Evolutionary conservation across 164 flowering plant species (phyloP).

Genomic region (Magnolia changhungtana): DNA sequence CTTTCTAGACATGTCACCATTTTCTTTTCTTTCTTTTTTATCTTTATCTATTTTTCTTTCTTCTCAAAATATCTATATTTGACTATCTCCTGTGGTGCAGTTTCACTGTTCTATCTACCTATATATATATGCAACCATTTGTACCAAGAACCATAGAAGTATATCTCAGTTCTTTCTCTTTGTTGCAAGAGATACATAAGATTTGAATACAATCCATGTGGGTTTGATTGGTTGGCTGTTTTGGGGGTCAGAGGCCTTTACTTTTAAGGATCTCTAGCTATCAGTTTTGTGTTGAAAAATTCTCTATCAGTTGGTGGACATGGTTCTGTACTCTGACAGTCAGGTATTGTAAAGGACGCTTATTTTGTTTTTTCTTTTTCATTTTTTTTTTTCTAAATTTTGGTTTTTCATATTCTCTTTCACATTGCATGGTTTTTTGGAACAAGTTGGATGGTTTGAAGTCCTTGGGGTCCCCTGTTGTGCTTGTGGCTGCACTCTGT

Average conservation of each 20-base stretch:
- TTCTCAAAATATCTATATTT: slow-evolving; percentile 3
- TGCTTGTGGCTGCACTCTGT: no score
- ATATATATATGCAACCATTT: slow-evolving; percentile 8
- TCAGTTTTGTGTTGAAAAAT: neutral
- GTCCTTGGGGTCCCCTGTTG: no score
- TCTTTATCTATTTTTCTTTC: neutral
- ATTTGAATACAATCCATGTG: slow-evolving; percentile 10
- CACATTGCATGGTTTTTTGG: no score
- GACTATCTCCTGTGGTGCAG: neutral
- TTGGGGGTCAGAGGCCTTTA: neutral
- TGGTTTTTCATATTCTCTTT: no score
- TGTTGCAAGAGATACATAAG: neutral
- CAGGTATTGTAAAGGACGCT: neutral
- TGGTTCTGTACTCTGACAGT: slow-evolving; percentile 5
- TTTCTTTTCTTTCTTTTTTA: neutral
- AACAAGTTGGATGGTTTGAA: no score
- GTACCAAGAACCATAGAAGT: neutral
- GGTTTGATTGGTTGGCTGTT: neutral
- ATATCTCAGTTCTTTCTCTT: neutral
- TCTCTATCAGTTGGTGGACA: neutral
- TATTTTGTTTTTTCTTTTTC: no score
- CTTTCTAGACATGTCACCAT: slow-evolving; percentile 13
- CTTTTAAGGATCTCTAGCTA: neutral
- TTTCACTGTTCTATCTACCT: slow-evolving; percentile 13
- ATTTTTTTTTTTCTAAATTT: no score